Conservation (phyloP, 352 stramenopile species). For the Pythium brachiatum region DNA sequence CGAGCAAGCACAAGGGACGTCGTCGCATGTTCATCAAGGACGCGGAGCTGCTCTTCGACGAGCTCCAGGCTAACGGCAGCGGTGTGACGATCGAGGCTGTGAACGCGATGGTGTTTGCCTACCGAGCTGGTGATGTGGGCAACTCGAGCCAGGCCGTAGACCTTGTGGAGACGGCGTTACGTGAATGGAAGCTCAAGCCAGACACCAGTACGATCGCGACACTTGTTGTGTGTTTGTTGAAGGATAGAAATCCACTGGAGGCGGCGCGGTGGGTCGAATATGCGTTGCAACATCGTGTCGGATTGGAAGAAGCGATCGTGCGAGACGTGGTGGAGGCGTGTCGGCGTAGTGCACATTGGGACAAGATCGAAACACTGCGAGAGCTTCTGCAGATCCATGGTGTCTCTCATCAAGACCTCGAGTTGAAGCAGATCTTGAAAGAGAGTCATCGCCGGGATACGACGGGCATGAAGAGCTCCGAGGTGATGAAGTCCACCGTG, state of each 20-base stretch:
- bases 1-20: slow-evolving; percentile 21
- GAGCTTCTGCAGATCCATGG: slow-evolving; percentile 7
- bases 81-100: slow-evolving; percentile 32
- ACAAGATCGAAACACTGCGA: slow-evolving; percentile 18
- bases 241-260: slow-evolving; percentile 25
- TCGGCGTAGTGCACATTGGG: slow-evolving; percentile 39
- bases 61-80: slow-evolving; percentile 31
- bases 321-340: slow-evolving; percentile 51
- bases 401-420: slow-evolving; percentile 14
- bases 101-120: slow-evolving; percentile 70
- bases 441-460: neutral
- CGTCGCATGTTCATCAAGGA: slow-evolving; percentile 28
- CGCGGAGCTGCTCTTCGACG: slow-evolving; percentile 43
- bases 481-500: neutral
- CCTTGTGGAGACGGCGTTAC: slow-evolving; percentile 24
- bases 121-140: slow-evolving; percentile 27
- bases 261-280: slow-evolving; percentile 21
- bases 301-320: slow-evolving; percentile 15
- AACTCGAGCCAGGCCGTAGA: slow-evolving; percentile 37
- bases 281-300: slow-evolving; percentile 13
- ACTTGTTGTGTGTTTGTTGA: slow-evolving; percentile 44
- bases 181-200: slow-evolving; percentile 36
- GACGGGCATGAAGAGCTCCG: neutral
- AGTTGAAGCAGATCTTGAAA: slow-evolving; percentile 15
- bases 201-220: slow-evolving; percentile 45